These are phyloP conservation scores for Zopfochytrium polystomum DNA, from an alignment of 371 early-diverging fungal genomes.

Conservation along the genomic window DNA sequence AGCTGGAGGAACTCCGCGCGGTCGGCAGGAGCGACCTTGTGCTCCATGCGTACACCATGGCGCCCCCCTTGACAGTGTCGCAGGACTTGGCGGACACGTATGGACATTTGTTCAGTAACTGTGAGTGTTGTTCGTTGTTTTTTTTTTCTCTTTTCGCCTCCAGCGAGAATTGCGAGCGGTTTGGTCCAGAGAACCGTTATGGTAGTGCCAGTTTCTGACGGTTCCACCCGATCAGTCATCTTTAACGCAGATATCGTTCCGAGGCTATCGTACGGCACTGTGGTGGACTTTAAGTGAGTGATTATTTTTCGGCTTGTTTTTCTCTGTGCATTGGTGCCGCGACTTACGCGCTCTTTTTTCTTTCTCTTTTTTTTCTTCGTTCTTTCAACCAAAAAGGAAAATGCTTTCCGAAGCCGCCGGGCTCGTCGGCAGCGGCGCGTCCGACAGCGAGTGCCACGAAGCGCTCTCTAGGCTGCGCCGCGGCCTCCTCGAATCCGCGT, in stretches of 20 bases:
- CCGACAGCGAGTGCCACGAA: too few relatives aligned
- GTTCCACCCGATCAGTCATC: constrained; percentile 27
- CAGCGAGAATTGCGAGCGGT: too few relatives aligned
- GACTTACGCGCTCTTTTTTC: too few relatives aligned
- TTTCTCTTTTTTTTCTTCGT: too few relatives aligned
- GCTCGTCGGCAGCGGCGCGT: too few relatives aligned
- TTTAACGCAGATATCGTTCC: constrained; percentile 43
- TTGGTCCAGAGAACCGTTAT: too few relatives aligned
- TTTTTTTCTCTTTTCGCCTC: background rate
- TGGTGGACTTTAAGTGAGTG: constrained; percentile 30
- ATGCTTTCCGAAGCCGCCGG: too few relatives aligned
- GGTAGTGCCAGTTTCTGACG: too few relatives aligned
- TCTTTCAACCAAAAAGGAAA: too few relatives aligned
- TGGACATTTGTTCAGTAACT: constrained; percentile 26
- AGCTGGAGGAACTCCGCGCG: constrained; percentile 14
- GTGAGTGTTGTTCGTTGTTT: background rate
- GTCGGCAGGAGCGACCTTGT: constrained; percentile 18
- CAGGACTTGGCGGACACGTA: constrained; percentile 24
- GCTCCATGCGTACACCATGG: constrained; percentile 29
- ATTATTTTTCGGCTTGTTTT: background rate
- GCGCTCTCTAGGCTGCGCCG: too few relatives aligned
- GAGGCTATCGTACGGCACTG: constrained; percentile 30
- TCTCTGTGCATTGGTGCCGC: too few relatives aligned
- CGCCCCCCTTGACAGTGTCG: constrained; percentile 34
- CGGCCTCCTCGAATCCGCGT: too few relatives aligned